Percentiles rank a stretch among this genome's conserved stretches.
Conservation (phyloP, 1,139 yeast species). For the Eremothecium gossypii region DNA sequence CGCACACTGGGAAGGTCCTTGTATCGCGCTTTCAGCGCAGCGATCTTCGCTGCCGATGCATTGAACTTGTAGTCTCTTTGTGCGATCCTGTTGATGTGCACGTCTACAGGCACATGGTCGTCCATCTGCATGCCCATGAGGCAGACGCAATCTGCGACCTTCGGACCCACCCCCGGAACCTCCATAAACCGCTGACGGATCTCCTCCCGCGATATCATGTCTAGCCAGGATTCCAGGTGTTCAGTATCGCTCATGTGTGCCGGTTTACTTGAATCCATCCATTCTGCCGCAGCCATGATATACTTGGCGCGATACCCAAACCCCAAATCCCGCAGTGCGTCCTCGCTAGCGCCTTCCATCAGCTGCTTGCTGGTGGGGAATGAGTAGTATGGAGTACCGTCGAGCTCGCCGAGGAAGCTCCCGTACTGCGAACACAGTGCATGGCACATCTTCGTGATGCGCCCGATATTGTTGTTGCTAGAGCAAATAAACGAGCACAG, state of each 20-base stretch:
- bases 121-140: conserved; percentile 86
- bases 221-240: conserved; percentile 13
- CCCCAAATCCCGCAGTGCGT: conserved; percentile 37
- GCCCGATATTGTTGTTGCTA: conserved; percentile 87
- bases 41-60: conserved; percentile 32
- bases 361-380: conserved; percentile 63
- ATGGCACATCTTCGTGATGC: conserved; percentile 92
- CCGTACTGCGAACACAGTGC: conserved; percentile 69
- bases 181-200: conserved; percentile 58
- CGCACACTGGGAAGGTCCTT: conserved; percentile 27
- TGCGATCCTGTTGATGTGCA: conserved; percentile 93
- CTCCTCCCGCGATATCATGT: conserved; percentile 27
- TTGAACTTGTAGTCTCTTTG: conserved; percentile 64
- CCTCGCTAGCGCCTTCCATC: conserved; percentile 34
- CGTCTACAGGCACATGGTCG: conserved; percentile 88
- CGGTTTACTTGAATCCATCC: conserved; percentile 30
- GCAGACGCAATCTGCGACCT: conserved; percentile 93
- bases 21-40: conserved; percentile 26
- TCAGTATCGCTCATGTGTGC: conserved; percentile 24
- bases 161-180: conserved; percentile 90
- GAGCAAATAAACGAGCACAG: conserved; percentile 85
- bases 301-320: conserved; percentile 93
- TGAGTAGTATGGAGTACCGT: conserved; percentile 53
- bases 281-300: conserved; percentile 66
- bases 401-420: conserved; percentile 42